A percentile compares a stretch with the other conserved stretches of the same genome.
phyloP scores from a whole-genome alignment of 345 rosid genomes.

The Noccaea caerulescens region DNA sequence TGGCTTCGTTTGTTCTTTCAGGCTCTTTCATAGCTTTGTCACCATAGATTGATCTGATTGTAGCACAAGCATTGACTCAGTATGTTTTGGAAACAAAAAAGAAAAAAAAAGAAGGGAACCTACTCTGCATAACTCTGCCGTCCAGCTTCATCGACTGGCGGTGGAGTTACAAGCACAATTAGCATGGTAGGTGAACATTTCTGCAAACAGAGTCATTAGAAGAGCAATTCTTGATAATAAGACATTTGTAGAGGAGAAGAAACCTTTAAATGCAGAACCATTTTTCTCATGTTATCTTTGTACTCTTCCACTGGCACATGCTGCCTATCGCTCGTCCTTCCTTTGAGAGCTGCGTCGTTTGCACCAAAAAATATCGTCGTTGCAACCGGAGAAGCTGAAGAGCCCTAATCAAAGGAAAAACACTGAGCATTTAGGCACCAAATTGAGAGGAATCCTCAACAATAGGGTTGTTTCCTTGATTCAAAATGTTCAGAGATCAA shows the following conservation, averaged over 20 bases:
- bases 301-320: constrained; percentile 87
- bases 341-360: constrained; percentile 88
- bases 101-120: constrained; percentile 1
- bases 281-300: constrained; percentile 63
- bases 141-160: constrained; percentile 78
- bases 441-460: neutral
- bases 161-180: constrained; percentile 82
- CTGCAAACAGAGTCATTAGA: constrained; percentile 48
- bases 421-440: constrained; percentile 13
- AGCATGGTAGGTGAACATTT: constrained; percentile 70
- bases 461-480: neutral
- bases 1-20: constrained; percentile 75
- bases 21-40: constrained; percentile 70
- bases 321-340: constrained; percentile 69
- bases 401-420: constrained; percentile 48
- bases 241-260: neutral
- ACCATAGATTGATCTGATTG: constrained; percentile 67
- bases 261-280: constrained; percentile 89
- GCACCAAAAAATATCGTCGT: constrained; percentile 89
- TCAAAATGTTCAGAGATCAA: neutral
- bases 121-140: constrained; percentile 69
- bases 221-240: too few species aligned
- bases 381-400: constrained; percentile 63
- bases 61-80: constrained; percentile 6
- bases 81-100: neutral